These are phyloP conservation scores for Camelina laxa DNA, from an alignment of 345 rosid species.

Conservation along the genomic window DNA sequence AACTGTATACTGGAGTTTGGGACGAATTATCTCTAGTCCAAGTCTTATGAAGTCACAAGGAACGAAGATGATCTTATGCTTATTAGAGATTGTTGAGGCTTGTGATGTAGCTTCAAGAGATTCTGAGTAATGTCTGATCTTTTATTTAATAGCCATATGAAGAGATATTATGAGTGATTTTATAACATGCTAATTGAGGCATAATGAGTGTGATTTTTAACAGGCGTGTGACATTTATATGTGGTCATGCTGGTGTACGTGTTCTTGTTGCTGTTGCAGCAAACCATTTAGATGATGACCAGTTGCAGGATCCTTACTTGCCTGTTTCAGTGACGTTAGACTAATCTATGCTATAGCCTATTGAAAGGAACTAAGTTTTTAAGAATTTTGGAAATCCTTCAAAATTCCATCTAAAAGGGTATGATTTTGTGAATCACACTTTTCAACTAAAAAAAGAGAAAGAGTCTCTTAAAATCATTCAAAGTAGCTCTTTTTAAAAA, in stretches of 20 bases:
- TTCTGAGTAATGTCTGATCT: conserved; percentile 46
- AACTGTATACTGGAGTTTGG: conserved; percentile 62
- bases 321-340: conserved; percentile 54
- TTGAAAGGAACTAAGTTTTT: too few species aligned
- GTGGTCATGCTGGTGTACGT: conserved; percentile 68
- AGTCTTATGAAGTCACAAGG: conserved; percentile 52
- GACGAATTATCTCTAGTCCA: conserved; percentile 61
- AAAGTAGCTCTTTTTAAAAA: too few species aligned
- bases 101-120: conserved; percentile 58
- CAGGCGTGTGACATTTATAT: conserved; percentile 66
- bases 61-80: conserved; percentile 56
- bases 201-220: not conserved
- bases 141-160: too few species aligned
- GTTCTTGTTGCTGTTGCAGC: conserved; percentile 76
- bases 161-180: too few species aligned
- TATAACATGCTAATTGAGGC: too few species aligned
- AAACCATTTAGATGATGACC: conserved; percentile 51
- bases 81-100: conserved; percentile 51
- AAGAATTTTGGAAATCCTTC: too few species aligned
- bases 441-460: too few species aligned
- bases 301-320: conserved; percentile 47
- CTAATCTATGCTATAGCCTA: too few species aligned
- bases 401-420: too few species aligned
- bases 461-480: too few species aligned
- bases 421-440: too few species aligned